A percentile compares a stretch with the other conserved stretches of the same genome.
Evolutionary conservation across 441 rosid species (phyloP).

Genomic region (Mallotus japonicus): DNA sequence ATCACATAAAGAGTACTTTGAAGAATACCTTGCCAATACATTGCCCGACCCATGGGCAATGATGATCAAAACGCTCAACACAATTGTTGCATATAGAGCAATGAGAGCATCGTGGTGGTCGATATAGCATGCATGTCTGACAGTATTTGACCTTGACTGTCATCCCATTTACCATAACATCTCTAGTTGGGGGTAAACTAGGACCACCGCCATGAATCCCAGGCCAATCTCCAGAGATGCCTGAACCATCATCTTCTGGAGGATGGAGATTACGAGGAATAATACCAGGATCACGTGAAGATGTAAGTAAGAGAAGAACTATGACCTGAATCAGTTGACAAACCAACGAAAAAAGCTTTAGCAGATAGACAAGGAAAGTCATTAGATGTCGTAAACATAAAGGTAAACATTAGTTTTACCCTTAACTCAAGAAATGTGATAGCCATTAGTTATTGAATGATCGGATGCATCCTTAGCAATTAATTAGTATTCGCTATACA

Average conservation of each 20-base stretch:
- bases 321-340: slow-evolving; percentile 45
- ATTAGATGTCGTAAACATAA: no score
- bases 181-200: slow-evolving; percentile 57
- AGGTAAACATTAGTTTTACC: no score
- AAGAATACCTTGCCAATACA: slow-evolving; percentile 78
- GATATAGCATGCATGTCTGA: slow-evolving; percentile 72
- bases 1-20: not conserved
- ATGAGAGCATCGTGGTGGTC: slow-evolving; percentile 89
- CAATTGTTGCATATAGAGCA: slow-evolving; percentile 87
- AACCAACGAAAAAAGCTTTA: slow-evolving; percentile 10
- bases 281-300: slow-evolving; percentile 80
- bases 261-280: slow-evolving; percentile 69
- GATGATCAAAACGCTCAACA: slow-evolving; percentile 88
- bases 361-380: not conserved
- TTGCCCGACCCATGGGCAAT: slow-evolving; percentile 96
- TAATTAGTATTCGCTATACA: no score
- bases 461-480: no score
- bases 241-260: slow-evolving; percentile 57
- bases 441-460: no score
- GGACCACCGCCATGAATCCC: slow-evolving; percentile 34
- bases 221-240: slow-evolving; percentile 49
- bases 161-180: slow-evolving; percentile 59
- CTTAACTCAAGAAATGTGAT: no score
- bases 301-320: slow-evolving; percentile 67
- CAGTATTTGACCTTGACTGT: slow-evolving; percentile 69